Conservation (phyloP, 441 rosid genomes). For the Hypseocharis bilobata region DNA sequence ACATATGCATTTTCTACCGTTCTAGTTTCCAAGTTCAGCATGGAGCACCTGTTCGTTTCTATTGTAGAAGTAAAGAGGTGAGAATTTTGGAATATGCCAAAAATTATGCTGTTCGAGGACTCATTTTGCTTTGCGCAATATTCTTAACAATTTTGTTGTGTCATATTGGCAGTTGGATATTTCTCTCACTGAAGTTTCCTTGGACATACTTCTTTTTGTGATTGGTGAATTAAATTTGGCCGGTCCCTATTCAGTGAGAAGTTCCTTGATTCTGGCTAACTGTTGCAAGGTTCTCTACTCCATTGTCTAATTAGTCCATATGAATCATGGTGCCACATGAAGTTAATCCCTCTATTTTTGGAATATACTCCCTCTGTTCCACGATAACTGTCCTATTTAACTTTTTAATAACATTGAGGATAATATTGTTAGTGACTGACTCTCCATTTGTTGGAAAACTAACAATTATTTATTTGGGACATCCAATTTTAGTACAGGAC, state of each 20-base stretch:
- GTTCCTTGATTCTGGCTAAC: constrained; percentile 55
- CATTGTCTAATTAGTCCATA: constrained; percentile 18
- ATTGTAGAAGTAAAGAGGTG: constrained; percentile 75
- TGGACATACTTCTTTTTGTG: constrained; percentile 75
- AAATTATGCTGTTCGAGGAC: constrained; percentile 17
- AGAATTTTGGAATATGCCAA: constrained; percentile 12
- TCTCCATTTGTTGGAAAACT: too few species aligned
- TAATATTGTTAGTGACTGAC: too few species aligned
- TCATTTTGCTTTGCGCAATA: constrained; percentile 5
- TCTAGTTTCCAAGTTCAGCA: constrained; percentile 38
- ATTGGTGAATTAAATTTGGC: constrained; percentile 71
- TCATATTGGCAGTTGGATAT: constrained; percentile 55
- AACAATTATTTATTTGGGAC: too few species aligned
- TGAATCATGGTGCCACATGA: too few species aligned
- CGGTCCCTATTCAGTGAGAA: constrained; percentile 77
- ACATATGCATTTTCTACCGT: constrained; percentile 55
- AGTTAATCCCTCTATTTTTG: not conserved
- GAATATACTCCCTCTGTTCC: not conserved
- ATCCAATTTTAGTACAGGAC: too few species aligned
- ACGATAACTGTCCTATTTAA: too few species aligned
- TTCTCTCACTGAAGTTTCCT: constrained; percentile 63
- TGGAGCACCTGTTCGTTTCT: constrained; percentile 59
- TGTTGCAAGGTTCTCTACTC: constrained; percentile 63
- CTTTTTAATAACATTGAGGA: too few species aligned
- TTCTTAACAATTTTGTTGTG: constrained; percentile 22